Base-by-base conservation (phyloP, 176 grass and related monocot species). In the Ensete ventricosum region DNA sequence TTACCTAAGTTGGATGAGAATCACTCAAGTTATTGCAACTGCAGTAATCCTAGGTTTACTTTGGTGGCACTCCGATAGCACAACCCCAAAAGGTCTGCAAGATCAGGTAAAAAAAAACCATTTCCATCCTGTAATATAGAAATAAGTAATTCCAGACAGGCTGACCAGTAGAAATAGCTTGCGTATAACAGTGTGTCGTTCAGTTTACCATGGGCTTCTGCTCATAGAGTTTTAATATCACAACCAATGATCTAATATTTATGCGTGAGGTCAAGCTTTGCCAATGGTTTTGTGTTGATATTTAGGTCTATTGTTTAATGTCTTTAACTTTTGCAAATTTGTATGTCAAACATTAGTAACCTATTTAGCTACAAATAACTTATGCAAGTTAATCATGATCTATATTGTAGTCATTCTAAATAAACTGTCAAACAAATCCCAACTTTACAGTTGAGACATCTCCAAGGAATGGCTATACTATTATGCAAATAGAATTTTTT, bases 1-100 rank as follows among this genome's bases (percentile, higher is more conserved):
- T 75, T 99, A 99, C 80, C 81, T 99, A 66, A 99, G 95, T 50
- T 99, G 95, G 95, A 94, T 99, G 95, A 99, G 95, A 81, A 99
- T 99, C 71, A 94, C 86, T 54, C 95, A 99, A 78, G 95, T 99
- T 83, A 84, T 94, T 77, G 90, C 95, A 53, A 99, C 90, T 14
- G 92, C 95, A 5, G 14, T 99, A 76, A 94, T 99, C 82, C 92
- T 99, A 70, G 95, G 95, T 64, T 79, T 99, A 73, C 82, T 99
- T 20, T 99, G 95, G 95, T 99, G 95, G 95, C 95, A 4, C 54
- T 89, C 90, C 55, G 80, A 86, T 78, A 76, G 75, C 59, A 73
- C 78, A 73, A 91, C 86, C 64, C 72, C 64, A 70, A 91, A 89
- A 87, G 84, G 82, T 85, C 77, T 86, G 75, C 88, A 94, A 85